Conservation (phyloP, 208 protist genomes). For the Trypanosoma platydactyli region DNA sequence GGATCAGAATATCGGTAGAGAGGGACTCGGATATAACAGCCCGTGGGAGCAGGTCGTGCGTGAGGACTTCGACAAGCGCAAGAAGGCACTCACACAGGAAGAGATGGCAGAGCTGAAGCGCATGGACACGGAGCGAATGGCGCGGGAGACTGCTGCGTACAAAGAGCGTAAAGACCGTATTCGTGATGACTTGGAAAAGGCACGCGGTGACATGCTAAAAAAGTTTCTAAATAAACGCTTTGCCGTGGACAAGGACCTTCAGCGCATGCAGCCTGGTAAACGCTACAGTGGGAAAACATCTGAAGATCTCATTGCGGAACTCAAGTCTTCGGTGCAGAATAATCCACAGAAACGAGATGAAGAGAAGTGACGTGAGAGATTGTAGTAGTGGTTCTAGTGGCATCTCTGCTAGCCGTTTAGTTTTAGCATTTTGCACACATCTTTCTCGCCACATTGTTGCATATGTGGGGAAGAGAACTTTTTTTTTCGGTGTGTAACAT, state of each 20-base stretch:
- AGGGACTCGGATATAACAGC: slow-evolving; percentile 82
- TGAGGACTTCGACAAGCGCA: slow-evolving; percentile 92
- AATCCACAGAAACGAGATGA: slow-evolving; percentile 29
- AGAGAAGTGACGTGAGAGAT: slow-evolving; percentile 19
- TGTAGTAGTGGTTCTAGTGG: slow-evolving; percentile 1
- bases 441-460: neutral
- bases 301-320: slow-evolving; percentile 86
- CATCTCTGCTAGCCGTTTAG: neutral
- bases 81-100: slow-evolving; percentile 91
- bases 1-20: slow-evolving; percentile 87
- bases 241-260: slow-evolving; percentile 91
- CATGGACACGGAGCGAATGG: slow-evolving; percentile 93
- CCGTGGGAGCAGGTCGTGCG: slow-evolving; percentile 90
- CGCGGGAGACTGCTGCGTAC: slow-evolving; percentile 87
- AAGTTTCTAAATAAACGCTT: slow-evolving; percentile 93
- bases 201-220: slow-evolving; percentile 90
- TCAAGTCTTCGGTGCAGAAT: slow-evolving; percentile 58
- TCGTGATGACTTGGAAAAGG: slow-evolving; percentile 86
- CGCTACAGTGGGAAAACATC: slow-evolving; percentile 80
- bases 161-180: slow-evolving; percentile 92
- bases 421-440: neutral
- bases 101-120: slow-evolving; percentile 93
- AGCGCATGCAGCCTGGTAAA: slow-evolving; percentile 90
- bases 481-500: neutral
- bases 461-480: neutral